Percentiles rank a stretch among this genome's conserved stretches.
Conservation (phyloP, 139 green algal genomes). For the Asterochloris sp. region DNA sequence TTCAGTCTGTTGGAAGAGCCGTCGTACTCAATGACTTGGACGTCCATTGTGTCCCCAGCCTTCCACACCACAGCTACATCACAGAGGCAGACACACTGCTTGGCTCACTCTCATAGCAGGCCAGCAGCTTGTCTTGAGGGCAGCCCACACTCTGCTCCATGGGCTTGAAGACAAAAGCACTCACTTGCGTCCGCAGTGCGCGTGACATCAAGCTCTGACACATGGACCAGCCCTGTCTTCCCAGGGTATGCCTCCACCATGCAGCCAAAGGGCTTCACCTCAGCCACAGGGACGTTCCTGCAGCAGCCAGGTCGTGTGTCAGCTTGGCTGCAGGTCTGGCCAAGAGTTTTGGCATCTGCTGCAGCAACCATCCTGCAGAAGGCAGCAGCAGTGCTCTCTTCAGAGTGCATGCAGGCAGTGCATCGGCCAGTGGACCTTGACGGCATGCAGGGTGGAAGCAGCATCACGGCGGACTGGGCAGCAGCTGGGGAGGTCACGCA, state of each 20-base stretch:
- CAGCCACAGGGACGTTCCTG: constrained; percentile 26
- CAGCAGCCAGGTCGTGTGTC: neutral
- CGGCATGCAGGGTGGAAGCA: neutral
- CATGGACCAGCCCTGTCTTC: constrained; percentile 30
- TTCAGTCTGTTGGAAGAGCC: neutral
- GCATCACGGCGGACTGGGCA: too few relatives aligned
- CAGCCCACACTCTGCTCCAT: neutral
- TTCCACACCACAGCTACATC: neutral
- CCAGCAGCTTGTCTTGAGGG: neutral
- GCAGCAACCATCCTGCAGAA: neutral
- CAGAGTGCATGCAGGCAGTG: neutral
- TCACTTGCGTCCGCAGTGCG: neutral
- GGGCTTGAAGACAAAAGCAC: neutral
- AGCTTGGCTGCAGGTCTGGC: too few relatives aligned
- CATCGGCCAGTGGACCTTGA: neutral
- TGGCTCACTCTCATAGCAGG: neutral
- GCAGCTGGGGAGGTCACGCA: too few relatives aligned
- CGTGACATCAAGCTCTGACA: constrained; percentile 30
- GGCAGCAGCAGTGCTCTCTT: neutral
- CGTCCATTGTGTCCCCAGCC: constrained; percentile 9
- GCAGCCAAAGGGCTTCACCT: constrained; percentile 41
- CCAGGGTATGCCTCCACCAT: constrained; percentile 55
- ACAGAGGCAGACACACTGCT: neutral
- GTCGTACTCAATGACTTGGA: constrained; percentile 12
- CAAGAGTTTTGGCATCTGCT: too few relatives aligned